A percentile compares a stretch with the other conserved stretches of the same genome.
phyloP scores from a whole-genome alignment of 306 rosid species.

The Cajanus cajan region DNA sequence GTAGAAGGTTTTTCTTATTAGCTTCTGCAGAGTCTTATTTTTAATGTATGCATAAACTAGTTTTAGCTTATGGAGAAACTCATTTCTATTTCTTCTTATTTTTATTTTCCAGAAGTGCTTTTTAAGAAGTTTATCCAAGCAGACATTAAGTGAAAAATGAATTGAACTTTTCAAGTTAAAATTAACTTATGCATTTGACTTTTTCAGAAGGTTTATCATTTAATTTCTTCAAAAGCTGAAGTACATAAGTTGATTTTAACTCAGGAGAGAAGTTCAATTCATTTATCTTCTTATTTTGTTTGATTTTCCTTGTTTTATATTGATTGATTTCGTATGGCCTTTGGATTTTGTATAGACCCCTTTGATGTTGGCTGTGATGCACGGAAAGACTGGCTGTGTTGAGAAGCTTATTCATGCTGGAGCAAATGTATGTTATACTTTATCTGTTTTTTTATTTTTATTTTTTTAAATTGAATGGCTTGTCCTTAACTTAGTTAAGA shows the following conservation, averaged over 20 bases:
- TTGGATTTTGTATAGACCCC: slow-evolving; percentile 56
- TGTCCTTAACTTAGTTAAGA: not conserved
- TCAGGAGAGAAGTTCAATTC: not conserved
- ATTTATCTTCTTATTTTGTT: not conserved
- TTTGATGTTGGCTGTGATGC: slow-evolving; percentile 84
- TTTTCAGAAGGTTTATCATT: not conserved
- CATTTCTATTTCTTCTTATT: too few species aligned
- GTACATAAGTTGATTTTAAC: not conserved
- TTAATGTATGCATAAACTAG: too few species aligned
- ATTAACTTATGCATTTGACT: not conserved
- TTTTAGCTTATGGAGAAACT: too few species aligned
- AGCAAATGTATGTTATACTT: slow-evolving; percentile 67
- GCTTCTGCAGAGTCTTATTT: too few species aligned
- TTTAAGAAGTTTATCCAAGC: too few species aligned
- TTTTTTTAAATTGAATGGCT: not conserved
- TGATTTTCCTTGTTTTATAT: too few species aligned
- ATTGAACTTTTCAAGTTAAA: not conserved
- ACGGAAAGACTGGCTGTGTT: slow-evolving; percentile 67
- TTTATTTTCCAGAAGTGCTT: too few species aligned
- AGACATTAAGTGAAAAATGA: not conserved
- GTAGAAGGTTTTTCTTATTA: too few species aligned
- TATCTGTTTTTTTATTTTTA: not conserved
- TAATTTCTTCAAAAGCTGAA: not conserved
- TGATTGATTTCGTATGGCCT: not conserved
- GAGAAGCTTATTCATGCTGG: slow-evolving; percentile 73